phyloP scores from a whole-genome alignment of 257 asterid genomes.

The Salvia rosmarinus region DNA sequence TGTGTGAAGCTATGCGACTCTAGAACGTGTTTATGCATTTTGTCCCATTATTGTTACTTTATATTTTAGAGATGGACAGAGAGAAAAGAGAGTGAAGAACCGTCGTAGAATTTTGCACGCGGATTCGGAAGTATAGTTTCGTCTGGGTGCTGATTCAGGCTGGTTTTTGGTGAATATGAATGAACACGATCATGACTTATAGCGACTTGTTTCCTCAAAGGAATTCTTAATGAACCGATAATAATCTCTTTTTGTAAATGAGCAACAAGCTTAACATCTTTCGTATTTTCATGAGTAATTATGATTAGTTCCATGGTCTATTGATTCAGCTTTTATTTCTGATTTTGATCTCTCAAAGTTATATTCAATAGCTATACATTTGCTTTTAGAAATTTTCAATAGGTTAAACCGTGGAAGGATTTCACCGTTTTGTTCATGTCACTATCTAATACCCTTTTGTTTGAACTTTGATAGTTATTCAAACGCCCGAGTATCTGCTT shows the following conservation, averaged over 20 bases:
- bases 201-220: background rate
- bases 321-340: conserved; percentile 17
- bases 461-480: background rate
- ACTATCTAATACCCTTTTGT: background rate
- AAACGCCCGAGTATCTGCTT: background rate
- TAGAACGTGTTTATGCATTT: conserved; percentile 12
- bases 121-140: background rate
- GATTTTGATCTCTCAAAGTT: background rate
- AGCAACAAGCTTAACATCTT: no score
- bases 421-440: conserved; percentile 21
- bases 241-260: background rate
- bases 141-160: conserved; percentile 1
- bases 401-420: background rate
- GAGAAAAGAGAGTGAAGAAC: no score
- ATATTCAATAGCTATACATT: background rate
- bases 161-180: background rate
- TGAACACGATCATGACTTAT: background rate
- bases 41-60: background rate
- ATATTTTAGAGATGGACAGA: background rate
- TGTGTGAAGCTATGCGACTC: background rate
- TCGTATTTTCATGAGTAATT: background rate
- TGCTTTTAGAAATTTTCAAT: conserved; percentile 1
- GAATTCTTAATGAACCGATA: background rate
- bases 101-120: background rate
- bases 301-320: background rate